Evolutionary conservation across 2,329 filamentous ascomycete species (phyloP), one percentile per base, ranked within the genome.

Genomic region (Ceratocystis destructans): DNA sequence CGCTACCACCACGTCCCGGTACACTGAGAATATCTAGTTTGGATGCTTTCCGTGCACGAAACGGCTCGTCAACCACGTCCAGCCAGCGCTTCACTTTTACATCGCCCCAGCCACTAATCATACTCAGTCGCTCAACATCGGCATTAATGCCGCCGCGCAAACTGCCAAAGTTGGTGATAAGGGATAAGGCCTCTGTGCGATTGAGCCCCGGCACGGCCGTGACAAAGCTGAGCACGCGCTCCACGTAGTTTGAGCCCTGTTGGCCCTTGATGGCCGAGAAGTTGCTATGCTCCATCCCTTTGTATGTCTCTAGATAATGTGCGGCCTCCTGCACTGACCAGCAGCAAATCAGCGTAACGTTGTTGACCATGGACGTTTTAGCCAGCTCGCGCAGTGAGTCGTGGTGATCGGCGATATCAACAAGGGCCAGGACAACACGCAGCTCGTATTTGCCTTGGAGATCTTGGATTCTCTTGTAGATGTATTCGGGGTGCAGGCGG

Each of bases 261-360:
- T 90, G 87, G 10, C 91, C 90, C 68, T 87, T 87, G 75, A 99
- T 97, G 41, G 88, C 88, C 0, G 85, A 85, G 31, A 91, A 88
- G 69, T 76, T 79, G 44, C 92, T 89, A 73, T 96, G 86, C 76
- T 99, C 94, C 72, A 91, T 96, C 0, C 87, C 89, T 76, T 99
- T 99, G 80, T 93, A 97, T 8, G 96, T 79, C 74, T 97, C 94
- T 28, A 99, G 80, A 73, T 99, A 99, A 71, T 93, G 86, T 0
- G 89, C 94, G 1, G 92, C 93, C 78, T 99, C 94, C 68, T 90
- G 88, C 17, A 93, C 89, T 5, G 88, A 93, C 94, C 94, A 99
- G 77, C 90, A 96, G 6, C 97, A 81, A 64, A 99, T 86, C 12
- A 99, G 76, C 1, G 94, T 99, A 50, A 96, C 84, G 70, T 96